Conservation (phyloP, 805 yeast genomes). For the Lipomyces japonicus region DNA sequence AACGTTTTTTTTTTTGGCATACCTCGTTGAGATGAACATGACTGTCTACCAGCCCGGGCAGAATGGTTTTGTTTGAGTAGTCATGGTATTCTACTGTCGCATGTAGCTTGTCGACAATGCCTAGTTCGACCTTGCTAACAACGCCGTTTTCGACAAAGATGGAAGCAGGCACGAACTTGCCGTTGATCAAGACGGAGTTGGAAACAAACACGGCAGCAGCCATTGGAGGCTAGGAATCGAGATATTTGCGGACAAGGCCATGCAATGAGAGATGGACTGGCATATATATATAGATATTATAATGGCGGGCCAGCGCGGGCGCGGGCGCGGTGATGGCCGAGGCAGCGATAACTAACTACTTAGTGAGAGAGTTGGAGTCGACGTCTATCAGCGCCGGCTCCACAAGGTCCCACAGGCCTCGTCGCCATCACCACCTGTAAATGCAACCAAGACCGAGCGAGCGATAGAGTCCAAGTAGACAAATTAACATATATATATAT, state of each 20-base stretch:
- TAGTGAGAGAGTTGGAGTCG: not conserved
- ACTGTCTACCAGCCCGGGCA: slow-evolving; percentile 91
- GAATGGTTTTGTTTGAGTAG: slow-evolving; percentile 58
- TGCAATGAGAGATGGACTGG: not conserved
- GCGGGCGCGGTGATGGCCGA: slow-evolving; percentile 8
- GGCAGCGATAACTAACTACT: slow-evolving; percentile 3
- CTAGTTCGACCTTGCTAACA: slow-evolving; percentile 48
- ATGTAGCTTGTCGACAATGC: slow-evolving; percentile 18
- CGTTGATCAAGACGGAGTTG: slow-evolving; percentile 29
- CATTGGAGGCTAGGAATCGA: not conserved
- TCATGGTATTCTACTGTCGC: slow-evolving; percentile 43
- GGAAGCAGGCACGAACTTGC: slow-evolving; percentile 32
- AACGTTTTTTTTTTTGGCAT: too few species aligned
- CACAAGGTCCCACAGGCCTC: not conserved
- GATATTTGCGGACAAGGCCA: too few species aligned
- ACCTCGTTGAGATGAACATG: slow-evolving; percentile 88
- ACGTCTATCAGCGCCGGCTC: not conserved
- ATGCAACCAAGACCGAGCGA: too few species aligned
- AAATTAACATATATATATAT: too few species aligned
- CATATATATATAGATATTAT: not conserved
- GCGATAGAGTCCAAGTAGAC: too few species aligned
- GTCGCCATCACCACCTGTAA: slow-evolving; percentile 2
- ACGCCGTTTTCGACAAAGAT: slow-evolving; percentile 47
- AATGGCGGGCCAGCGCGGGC: slow-evolving; percentile 1
- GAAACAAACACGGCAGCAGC: slow-evolving; percentile 29